phyloP scores from a whole-genome alignment of 169 alveolate genomes.

The Babesia bovis region DNA sequence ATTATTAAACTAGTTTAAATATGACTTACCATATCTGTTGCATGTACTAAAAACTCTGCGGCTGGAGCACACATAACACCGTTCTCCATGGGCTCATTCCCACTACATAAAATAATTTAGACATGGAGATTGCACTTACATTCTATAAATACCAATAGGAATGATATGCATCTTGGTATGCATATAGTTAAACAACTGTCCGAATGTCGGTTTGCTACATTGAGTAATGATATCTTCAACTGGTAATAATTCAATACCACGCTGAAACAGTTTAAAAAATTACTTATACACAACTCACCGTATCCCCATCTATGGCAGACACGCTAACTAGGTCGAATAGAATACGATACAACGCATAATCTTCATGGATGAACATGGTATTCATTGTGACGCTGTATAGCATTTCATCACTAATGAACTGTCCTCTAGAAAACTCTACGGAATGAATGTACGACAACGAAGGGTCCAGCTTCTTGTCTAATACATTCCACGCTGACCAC shows the following conservation, averaged over 20 bases:
- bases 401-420: constrained; percentile 60
- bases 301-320: not conserved
- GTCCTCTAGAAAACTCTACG: constrained; percentile 50
- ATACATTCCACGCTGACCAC: constrained; percentile 60
- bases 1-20: not conserved
- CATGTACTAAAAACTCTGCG: constrained; percentile 23
- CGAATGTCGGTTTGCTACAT: constrained; percentile 31
- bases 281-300: not conserved
- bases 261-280: not conserved
- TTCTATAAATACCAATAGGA: constrained; percentile 42
- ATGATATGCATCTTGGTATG: constrained; percentile 32
- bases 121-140: constrained; percentile 11
- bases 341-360: constrained; percentile 34
- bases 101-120: not conserved
- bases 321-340: constrained; percentile 38
- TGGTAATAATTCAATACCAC: constrained; percentile 23
- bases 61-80: constrained; percentile 57
- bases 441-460: constrained; percentile 57
- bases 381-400: constrained; percentile 49
- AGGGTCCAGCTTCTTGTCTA: constrained; percentile 52
- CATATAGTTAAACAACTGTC: constrained; percentile 30
- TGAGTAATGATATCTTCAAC: not conserved
- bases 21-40: constrained; percentile 44
- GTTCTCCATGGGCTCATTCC: constrained; percentile 36
- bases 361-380: constrained; percentile 35